Percentiles rank a stretch among this genome's conserved stretches.
Evolutionary conservation across 129 eudicot genomes (phyloP).

Genomic region (Rutidosis leptorrhynchoides): DNA sequence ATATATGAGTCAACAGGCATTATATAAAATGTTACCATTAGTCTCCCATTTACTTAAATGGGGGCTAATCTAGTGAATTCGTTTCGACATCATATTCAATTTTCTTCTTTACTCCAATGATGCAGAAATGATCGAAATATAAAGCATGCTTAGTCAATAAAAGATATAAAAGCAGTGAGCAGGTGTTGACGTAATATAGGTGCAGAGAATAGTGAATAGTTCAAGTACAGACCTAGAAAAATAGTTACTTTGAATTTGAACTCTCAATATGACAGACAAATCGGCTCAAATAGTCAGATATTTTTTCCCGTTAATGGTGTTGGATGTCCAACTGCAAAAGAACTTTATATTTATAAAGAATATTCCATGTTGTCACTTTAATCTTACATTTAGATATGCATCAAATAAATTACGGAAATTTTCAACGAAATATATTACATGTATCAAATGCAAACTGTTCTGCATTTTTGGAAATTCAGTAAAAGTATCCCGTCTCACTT

Average conservation of each 20-base stretch:
- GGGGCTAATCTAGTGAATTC: too few relatives aligned
- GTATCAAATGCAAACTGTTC: neutral
- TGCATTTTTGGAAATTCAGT: too few relatives aligned
- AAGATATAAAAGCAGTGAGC: neutral
- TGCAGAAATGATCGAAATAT: conserved; percentile 20
- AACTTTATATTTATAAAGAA: neutral
- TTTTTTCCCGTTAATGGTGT: conserved; percentile 53
- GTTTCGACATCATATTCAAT: too few relatives aligned
- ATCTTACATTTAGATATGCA: neutral
- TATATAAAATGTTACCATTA: too few relatives aligned
- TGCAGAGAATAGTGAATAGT: neutral
- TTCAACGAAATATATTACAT: neutral
- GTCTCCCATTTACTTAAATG: too few relatives aligned
- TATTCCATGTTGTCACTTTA: neutral
- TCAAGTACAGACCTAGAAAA: conserved; percentile 38
- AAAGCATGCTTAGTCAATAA: conserved; percentile 12
- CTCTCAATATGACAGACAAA: conserved; percentile 27
- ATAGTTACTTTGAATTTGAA: conserved; percentile 24
- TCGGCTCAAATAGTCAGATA: conserved; percentile 74
- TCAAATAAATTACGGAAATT: neutral
- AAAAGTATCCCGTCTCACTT: too few relatives aligned
- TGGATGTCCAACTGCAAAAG: conserved; percentile 62
- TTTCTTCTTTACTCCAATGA: conserved; percentile 73
- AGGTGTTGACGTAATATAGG: too few relatives aligned
- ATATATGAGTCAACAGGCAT: too few relatives aligned